Conservation (phyloP, 495 filamentous ascomycete species). For the Xylaria bambusicola region DNA sequence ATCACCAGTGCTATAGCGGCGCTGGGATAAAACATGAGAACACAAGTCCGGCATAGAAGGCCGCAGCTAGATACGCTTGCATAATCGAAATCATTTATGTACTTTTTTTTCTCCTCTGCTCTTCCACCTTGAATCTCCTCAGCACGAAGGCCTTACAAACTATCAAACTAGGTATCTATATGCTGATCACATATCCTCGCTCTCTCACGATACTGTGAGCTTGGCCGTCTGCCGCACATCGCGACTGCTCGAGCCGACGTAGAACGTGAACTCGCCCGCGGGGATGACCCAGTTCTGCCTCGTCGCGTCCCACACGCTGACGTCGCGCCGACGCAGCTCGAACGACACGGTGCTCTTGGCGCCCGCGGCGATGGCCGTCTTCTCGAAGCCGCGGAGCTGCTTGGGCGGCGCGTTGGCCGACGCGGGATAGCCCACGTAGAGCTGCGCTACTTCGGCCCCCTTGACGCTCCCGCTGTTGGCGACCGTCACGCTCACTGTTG, state of each 20-base stretch:
- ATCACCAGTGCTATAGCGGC: not conserved
- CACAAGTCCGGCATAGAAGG: too few relatives aligned
- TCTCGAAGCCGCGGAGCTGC: slow-evolving; percentile 62
- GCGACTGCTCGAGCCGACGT: slow-evolving; percentile 54
- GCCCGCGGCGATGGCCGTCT: slow-evolving; percentile 51
- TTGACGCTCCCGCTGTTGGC: slow-evolving; percentile 67
- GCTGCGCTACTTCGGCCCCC: slow-evolving; percentile 77
- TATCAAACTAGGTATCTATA: too few relatives aligned
- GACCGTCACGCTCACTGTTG: slow-evolving; percentile 60
- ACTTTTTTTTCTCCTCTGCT: not conserved
- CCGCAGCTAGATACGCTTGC: too few relatives aligned
- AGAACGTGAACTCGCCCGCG: slow-evolving; percentile 46
- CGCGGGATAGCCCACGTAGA: slow-evolving; percentile 49
- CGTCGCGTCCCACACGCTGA: slow-evolving; percentile 58
- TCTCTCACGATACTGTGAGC: slow-evolving; percentile 32
- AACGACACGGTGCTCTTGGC: slow-evolving; percentile 49
- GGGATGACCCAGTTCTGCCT: slow-evolving; percentile 57
- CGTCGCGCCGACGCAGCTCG: slow-evolving; percentile 51
- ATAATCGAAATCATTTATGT: not conserved
- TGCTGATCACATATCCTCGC: not conserved
- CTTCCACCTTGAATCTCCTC: too few relatives aligned
- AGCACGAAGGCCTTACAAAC: too few relatives aligned
- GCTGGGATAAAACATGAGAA: too few relatives aligned
- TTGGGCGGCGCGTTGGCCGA: slow-evolving; percentile 54
- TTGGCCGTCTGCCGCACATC: slow-evolving; percentile 49